Evolutionary conservation across 805 yeast genomes (phyloP).

Genomic region (Kregervanrija fluxuum): DNA sequence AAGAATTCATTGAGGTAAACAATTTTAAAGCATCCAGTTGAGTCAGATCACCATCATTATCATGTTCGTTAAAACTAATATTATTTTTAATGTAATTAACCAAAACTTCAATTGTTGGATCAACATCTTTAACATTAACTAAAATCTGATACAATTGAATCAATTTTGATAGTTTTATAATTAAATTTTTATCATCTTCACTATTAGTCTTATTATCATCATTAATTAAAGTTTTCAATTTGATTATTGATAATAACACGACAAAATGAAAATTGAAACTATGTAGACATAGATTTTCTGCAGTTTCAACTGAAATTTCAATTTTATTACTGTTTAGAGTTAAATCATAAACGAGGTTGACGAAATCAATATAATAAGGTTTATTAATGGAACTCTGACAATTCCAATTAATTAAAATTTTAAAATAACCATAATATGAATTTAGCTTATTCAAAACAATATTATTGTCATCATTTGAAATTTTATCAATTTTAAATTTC

Average conservation of each 20-base stretch:
- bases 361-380: slow-evolving; percentile 15
- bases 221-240: slow-evolving; percentile 7
- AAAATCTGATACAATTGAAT: slow-evolving; percentile 20
- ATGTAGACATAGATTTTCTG: slow-evolving; percentile 22
- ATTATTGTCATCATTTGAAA: slow-evolving; percentile 18
- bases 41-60: slow-evolving; percentile 7
- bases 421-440: slow-evolving; percentile 25
- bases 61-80: slow-evolving; percentile 4
- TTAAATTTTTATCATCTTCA: slow-evolving; percentile 8
- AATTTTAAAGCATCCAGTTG: slow-evolving; percentile 19
- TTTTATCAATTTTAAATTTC: slow-evolving; percentile 14
- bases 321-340: slow-evolving; percentile 10
- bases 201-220: slow-evolving; percentile 1
- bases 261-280: slow-evolving; percentile 28
- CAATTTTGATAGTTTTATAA: slow-evolving; percentile 12
- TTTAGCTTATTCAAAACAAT: slow-evolving; percentile 21
- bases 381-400: slow-evolving; percentile 9
- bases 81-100: slow-evolving; percentile 16
- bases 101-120: slow-evolving; percentile 15
- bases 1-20: slow-evolving; percentile 11
- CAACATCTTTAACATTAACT: slow-evolving; percentile 16
- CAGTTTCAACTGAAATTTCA: slow-evolving; percentile 16
- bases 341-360: slow-evolving; percentile 19
- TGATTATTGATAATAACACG: slow-evolving; percentile 19
- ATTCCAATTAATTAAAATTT: slow-evolving; percentile 19